These are phyloP conservation scores for Pulveroboletus sp. DNA, from an alignment of 768 basidiomycete species.

Conservation along the genomic window DNA sequence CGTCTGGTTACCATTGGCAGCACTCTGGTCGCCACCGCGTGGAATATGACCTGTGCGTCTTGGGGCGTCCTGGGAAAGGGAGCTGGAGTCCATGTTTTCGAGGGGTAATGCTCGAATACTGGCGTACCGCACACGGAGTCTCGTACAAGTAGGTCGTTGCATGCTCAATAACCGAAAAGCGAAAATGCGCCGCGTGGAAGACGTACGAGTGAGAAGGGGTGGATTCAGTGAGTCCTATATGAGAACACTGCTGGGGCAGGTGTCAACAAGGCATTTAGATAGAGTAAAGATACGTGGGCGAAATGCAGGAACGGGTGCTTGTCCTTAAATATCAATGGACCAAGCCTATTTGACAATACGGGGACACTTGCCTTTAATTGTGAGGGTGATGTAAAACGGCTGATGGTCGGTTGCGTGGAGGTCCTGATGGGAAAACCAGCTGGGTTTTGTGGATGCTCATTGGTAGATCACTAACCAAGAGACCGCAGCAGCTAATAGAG, in stretches of 20 bases:
- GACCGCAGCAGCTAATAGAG: slow-evolving; percentile 24
- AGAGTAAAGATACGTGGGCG: slow-evolving; percentile 6
- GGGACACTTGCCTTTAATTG: slow-evolving; percentile 28
- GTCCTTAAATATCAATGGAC: slow-evolving; percentile 29
- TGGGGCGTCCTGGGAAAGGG: slow-evolving; percentile 40
- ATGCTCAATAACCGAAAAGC: slow-evolving; percentile 31
- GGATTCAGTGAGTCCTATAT: slow-evolving; percentile 28
- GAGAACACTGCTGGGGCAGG: slow-evolving; percentile 23
- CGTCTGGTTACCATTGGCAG: slow-evolving; percentile 68
- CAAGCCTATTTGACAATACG: slow-evolving; percentile 16
- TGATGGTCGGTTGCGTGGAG: slow-evolving; percentile 28
- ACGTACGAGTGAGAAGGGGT: slow-evolving; percentile 19
- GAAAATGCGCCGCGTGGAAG: slow-evolving; percentile 14
- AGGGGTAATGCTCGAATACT: neutral
- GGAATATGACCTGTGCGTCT: slow-evolving; percentile 73
- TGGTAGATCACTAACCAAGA: slow-evolving; percentile 20
- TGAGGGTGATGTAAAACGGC: slow-evolving; percentile 32
- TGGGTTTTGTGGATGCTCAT: slow-evolving; percentile 13
- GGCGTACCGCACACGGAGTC: slow-evolving; percentile 47
- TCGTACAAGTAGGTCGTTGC: slow-evolving; percentile 66
- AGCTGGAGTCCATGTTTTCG: neutral
- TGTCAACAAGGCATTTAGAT: slow-evolving; percentile 8
- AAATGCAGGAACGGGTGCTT: slow-evolving; percentile 11
- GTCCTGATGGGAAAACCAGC: slow-evolving; percentile 24
- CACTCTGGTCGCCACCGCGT: slow-evolving; percentile 54